Conservation (phyloP, 1,139 yeast genomes). For the Lodderomyces parapsilosis region DNA sequence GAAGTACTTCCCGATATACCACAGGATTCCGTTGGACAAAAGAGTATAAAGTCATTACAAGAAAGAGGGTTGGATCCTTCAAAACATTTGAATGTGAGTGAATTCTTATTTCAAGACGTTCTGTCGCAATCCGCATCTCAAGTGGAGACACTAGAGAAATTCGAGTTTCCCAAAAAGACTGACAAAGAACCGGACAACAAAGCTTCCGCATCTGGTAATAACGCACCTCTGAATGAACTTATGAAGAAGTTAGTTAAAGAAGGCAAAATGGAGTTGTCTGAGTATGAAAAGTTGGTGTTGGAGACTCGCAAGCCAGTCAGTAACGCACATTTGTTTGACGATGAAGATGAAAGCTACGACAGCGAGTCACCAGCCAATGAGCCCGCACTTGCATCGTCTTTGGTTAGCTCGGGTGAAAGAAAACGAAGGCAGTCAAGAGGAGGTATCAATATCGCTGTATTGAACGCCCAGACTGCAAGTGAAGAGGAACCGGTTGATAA, state of each 20-base stretch:
- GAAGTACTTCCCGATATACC: conserved; percentile 53
- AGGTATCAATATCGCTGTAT: conserved; percentile 21
- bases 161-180: conserved; percentile 2
- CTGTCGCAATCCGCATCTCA: not conserved
- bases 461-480: not conserved
- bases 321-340: conserved; percentile 30
- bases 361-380: conserved; percentile 11
- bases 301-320: conserved; percentile 25
- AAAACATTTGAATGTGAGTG: conserved; percentile 38
- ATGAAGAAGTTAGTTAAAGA: conserved; percentile 28
- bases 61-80: conserved; percentile 41
- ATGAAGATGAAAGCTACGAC: conserved; percentile 23
- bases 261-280: conserved; percentile 24
- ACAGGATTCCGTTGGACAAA: conserved; percentile 59
- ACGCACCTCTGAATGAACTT: conserved; percentile 18
- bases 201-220: not conserved
- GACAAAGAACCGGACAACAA: not conserved
- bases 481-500: conserved; percentile 2
- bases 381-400: conserved; percentile 11
- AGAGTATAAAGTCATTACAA: conserved; percentile 42
- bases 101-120: conserved; percentile 31
- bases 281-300: conserved; percentile 24
- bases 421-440: conserved; percentile 30
- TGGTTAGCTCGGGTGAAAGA: conserved; percentile 10
- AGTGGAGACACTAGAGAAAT: conserved; percentile 3